phyloP scores from a whole-genome alignment of 305 asterid species.

The Solanum hybrid region DNA sequence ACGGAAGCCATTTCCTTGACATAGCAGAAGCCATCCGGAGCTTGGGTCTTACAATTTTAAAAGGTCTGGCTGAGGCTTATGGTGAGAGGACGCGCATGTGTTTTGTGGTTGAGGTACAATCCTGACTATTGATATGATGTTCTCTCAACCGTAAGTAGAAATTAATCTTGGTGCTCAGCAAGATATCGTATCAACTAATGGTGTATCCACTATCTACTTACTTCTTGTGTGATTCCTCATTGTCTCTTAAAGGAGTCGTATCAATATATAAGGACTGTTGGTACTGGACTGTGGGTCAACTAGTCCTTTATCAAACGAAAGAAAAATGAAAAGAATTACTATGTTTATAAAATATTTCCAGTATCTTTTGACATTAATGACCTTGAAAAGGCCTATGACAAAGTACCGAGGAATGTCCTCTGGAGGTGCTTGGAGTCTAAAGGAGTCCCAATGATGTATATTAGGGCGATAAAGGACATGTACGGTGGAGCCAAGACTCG shows the following conservation, averaged over 20 bases:
- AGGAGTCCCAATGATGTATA: too few species aligned
- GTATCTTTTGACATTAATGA: background rate
- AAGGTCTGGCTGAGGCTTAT: slow-evolving; percentile 67
- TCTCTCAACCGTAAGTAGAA: background rate
- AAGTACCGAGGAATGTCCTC: too few species aligned
- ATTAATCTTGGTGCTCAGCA: background rate
- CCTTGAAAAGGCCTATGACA: too few species aligned
- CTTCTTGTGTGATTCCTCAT: background rate
- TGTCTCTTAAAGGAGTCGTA: background rate
- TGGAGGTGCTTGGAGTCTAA: too few species aligned
- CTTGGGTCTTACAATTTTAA: slow-evolving; percentile 74
- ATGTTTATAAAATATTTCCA: background rate
- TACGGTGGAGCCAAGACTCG: too few species aligned
- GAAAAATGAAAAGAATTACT: background rate
- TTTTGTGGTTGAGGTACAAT: slow-evolving; percentile 88
- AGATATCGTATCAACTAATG: background rate
- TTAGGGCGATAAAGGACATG: too few species aligned
- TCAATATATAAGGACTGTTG: background rate
- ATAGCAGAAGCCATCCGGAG: slow-evolving; percentile 75
- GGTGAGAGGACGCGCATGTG: slow-evolving; percentile 75
- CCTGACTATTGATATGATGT: background rate
- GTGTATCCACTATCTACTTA: background rate
- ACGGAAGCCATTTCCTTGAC: slow-evolving; percentile 70
- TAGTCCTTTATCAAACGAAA: background rate
- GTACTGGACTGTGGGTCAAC: background rate